These are phyloP conservation scores for Thelonectria olida DNA, from an alignment of 2,329 filamentous ascomycete genomes.

Conservation along the genomic window DNA sequence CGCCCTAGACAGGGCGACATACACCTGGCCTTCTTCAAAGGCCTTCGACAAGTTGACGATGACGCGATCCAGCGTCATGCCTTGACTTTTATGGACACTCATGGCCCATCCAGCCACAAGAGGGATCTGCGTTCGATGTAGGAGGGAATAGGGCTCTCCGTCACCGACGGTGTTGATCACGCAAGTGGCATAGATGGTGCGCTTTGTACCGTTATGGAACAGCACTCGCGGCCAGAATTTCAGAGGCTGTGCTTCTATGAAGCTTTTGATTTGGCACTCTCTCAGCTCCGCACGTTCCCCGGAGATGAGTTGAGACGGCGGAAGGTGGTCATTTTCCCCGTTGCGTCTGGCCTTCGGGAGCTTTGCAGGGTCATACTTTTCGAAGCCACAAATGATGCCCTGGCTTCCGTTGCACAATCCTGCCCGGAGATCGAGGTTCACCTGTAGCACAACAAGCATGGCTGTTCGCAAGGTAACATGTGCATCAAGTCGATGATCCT, in stretches of 20 bases:
- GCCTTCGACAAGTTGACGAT: constrained; percentile 60
- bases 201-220: constrained; percentile 58
- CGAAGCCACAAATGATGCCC: constrained; percentile 36
- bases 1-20: constrained; percentile 54
- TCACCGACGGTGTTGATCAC: constrained; percentile 57
- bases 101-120: constrained; percentile 69
- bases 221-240: constrained; percentile 46
- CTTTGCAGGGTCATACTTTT: neutral
- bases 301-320: neutral
- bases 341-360: constrained; percentile 9
- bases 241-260: constrained; percentile 3
- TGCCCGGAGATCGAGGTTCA: constrained; percentile 26
- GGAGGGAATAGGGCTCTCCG: constrained; percentile 53
- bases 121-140: constrained; percentile 69
- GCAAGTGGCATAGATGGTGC: constrained; percentile 62
- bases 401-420: constrained; percentile 40
- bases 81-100: constrained; percentile 71
- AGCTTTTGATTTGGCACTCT: constrained; percentile 15
- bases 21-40: constrained; percentile 68
- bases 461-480: constrained; percentile 18
- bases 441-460: constrained; percentile 36
- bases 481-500: constrained; percentile 23
- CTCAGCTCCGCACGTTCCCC: constrained; percentile 16
- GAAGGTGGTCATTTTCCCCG: neutral
- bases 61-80: constrained; percentile 68